These are phyloP conservation scores for Blastobotrys buckinghamii DNA, from an alignment of 1,139 yeast genomes.

Conservation along the genomic window DNA sequence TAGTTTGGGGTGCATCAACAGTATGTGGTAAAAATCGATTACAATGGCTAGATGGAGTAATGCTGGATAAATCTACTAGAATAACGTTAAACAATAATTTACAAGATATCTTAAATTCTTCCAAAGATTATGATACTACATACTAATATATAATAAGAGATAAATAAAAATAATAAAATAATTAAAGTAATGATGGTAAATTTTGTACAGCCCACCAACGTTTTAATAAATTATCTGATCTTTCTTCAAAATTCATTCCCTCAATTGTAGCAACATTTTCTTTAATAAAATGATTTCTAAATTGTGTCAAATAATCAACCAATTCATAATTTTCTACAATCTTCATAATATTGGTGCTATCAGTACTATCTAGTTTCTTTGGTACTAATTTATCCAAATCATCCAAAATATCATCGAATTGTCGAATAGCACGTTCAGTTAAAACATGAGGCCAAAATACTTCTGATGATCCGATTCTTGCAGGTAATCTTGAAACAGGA, in stretches of 20 bases:
- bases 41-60: slow-evolving; percentile 22
- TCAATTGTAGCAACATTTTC: slow-evolving; percentile 2
- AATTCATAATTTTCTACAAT: slow-evolving; percentile 7
- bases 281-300: slow-evolving; percentile 7
- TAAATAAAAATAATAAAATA: not conserved
- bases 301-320: slow-evolving; percentile 2
- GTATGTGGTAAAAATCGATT: slow-evolving; percentile 10
- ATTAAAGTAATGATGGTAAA: not conserved
- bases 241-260: not conserved
- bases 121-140: not conserved
- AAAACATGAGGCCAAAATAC: not conserved
- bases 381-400: not conserved
- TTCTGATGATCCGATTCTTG: not conserved
- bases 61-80: not conserved
- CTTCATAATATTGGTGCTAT: slow-evolving; percentile 4
- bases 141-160: no score
- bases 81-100: not conserved
- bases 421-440: not conserved
- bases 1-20: slow-evolving; percentile 14
- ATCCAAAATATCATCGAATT: not conserved
- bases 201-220: slow-evolving; percentile 9
- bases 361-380: not conserved
- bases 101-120: not conserved
- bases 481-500: not conserved
- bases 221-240: slow-evolving; percentile 7